phyloP scores from a whole-genome alignment of 768 basidiomycete genomes.

The Rhizopogon sp. region DNA sequence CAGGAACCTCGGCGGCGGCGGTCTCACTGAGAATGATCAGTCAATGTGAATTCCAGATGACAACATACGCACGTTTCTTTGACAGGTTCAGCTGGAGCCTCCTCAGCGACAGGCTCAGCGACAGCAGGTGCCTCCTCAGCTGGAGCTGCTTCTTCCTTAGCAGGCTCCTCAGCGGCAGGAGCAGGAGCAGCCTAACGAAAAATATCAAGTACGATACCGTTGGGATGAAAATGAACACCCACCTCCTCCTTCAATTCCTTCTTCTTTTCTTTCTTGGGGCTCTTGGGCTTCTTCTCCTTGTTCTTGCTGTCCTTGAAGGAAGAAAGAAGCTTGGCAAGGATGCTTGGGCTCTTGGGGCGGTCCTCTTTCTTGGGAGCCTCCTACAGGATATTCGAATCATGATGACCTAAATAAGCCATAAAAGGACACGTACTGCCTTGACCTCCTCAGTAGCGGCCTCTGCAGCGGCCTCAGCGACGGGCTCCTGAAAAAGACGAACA shows the following conservation, averaged over 20 bases:
- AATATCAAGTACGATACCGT: background rate
- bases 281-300: conserved; percentile 58
- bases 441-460: conserved; percentile 37
- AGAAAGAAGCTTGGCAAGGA: conserved; percentile 75
- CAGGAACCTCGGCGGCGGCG: conserved; percentile 24
- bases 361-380: conserved; percentile 65
- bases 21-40: conserved; percentile 34
- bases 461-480: conserved; percentile 18
- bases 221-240: conserved; percentile 11
- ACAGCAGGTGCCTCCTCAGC: conserved; percentile 41
- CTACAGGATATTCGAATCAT: conserved; percentile 22
- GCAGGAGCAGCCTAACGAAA: conserved; percentile 27
- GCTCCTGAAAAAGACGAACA: conserved; percentile 27
- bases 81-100: conserved; percentile 45
- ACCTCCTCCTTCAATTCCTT: conserved; percentile 54
- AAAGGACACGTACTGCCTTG: conserved; percentile 30
- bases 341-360: conserved; percentile 71
- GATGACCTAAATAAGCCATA: conserved; percentile 10
- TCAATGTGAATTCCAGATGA: conserved; percentile 1
- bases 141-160: conserved; percentile 29
- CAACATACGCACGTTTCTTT: conserved; percentile 61
- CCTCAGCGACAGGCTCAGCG: conserved; percentile 26
- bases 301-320: conserved; percentile 60
- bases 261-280: conserved; percentile 80
- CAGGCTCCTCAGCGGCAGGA: conserved; percentile 29